Evolutionary conservation across 73 alveolate species (phyloP).

Genomic region (Symbiodinium pilosum): DNA sequence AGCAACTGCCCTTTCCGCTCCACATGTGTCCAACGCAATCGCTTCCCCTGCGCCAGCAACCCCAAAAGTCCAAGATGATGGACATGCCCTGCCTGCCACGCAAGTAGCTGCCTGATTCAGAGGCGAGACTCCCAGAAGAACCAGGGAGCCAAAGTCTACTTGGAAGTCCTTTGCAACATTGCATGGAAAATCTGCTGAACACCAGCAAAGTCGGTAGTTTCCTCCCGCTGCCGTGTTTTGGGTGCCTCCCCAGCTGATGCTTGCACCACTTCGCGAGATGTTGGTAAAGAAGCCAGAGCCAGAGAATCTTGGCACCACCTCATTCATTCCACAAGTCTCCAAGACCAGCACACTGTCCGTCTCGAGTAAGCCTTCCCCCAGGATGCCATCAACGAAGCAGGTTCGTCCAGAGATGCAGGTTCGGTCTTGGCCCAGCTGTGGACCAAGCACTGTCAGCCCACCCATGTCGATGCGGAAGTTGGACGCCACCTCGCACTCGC

Average conservation of each 20-base stretch:
- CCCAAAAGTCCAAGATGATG: neutral
- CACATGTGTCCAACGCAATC: conserved; percentile 45
- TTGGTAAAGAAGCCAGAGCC: neutral
- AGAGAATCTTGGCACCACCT: neutral
- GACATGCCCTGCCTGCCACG: neutral
- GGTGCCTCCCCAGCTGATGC: conserved; percentile 19
- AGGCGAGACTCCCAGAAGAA: neutral
- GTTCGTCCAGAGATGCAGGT: conserved; percentile 53
- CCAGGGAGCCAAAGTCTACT: neutral
- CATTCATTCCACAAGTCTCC: conserved; percentile 26
- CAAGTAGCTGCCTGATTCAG: neutral
- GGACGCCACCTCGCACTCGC: neutral
- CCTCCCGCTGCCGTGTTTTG: conserved; percentile 35
- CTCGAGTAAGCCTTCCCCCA: conserved; percentile 27
- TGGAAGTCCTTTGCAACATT: neutral
- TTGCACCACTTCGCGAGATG: conserved; percentile 17
- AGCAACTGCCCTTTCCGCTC: neutral
- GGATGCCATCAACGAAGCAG: conserved; percentile 22
- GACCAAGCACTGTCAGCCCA: neutral
- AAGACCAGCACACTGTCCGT: conserved; percentile 11
- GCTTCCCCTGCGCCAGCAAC: neutral
- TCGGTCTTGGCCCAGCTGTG: conserved; percentile 24
- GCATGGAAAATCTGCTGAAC: neutral
- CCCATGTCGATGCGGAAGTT: conserved; percentile 3
- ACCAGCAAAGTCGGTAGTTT: conserved; percentile 37